Conservation (phyloP, 345 rosid genomes). For the Pistacia vera region DNA sequence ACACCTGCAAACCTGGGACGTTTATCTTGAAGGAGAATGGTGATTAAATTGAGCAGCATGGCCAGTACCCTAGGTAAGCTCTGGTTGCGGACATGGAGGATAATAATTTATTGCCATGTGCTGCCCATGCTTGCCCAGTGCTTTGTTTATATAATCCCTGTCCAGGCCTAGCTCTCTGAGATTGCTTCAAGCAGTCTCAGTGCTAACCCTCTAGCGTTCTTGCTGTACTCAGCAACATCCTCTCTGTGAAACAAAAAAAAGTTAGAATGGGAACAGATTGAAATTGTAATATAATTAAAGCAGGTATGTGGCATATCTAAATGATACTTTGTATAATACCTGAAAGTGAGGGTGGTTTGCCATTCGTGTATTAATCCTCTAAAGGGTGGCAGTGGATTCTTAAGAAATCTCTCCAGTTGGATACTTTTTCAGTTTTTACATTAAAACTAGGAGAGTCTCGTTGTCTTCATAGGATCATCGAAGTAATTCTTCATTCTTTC, state of each 20-base stretch:
- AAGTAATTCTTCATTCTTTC: slow-evolving; percentile 45
- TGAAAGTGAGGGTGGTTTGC: slow-evolving; percentile 47
- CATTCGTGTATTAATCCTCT: slow-evolving; percentile 32
- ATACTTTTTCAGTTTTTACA: slow-evolving; percentile 36
- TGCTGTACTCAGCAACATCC: slow-evolving; percentile 31
- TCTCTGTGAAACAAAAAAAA: slow-evolving; percentile 19
- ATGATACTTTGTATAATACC: neutral
- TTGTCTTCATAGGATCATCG: slow-evolving; percentile 37
- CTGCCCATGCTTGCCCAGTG: slow-evolving; percentile 42
- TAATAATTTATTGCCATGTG: slow-evolving; percentile 49
- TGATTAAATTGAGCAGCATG: too few relatives aligned
- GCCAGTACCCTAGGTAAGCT: too few relatives aligned
- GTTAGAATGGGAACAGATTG: neutral
- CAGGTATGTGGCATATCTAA: too few relatives aligned
- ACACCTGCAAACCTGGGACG: too few relatives aligned
- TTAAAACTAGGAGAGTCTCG: slow-evolving; percentile 43
- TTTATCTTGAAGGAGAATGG: too few relatives aligned
- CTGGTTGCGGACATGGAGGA: slow-evolving; percentile 47
- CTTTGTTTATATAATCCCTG: slow-evolving; percentile 23
- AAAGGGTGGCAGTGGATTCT: slow-evolving; percentile 45
- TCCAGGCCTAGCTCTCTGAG: slow-evolving; percentile 44
- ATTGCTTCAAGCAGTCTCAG: slow-evolving; percentile 36
- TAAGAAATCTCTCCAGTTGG: slow-evolving; percentile 46
- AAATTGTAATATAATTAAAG: too few relatives aligned
- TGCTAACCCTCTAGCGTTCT: slow-evolving; percentile 28